Evolutionary conservation across 305 asterid genomes (phyloP), one percentile per base, ranked within the genome.

Genomic region (Fraxinus platypoda): DNA sequence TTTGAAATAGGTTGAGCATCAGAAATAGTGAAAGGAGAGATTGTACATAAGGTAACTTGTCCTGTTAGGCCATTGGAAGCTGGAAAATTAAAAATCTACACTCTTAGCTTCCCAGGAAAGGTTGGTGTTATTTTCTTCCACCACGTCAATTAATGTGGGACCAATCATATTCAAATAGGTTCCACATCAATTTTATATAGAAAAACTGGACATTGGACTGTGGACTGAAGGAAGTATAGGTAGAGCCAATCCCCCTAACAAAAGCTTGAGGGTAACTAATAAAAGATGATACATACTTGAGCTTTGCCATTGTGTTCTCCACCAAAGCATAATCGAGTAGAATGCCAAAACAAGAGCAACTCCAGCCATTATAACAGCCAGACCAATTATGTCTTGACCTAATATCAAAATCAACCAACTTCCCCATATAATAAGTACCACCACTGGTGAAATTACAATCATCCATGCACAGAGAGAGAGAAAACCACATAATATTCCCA

Each of bases 221-320:
- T 26, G 37, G 19, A 21, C 78, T 73, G 23, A 70, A 66, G 75
- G 31, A 8, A 78, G 71, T 19, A 74, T 64, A 31, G 75, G 78
- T 41, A 1, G n/a, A 31, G 23, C 81, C 66, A 28, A 49, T 15
- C 52, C 78, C 74, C 30, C 12, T 23, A 62, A 76, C 78, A 83
- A 81, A 73, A 81, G 64, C 66, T 78, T 41, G 77, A 71, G 78
- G 72, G 75, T 30, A 82, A 80, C 30, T 43, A 74, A n/a, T 15
- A 21, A 28, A 72, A 37, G 59, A 78, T 49, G 41, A 64, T 83
- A 88, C 99, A 64, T 92, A 97, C 99, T 97, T 88, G 99, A 97
- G 92, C 99, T 97, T 92, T 97, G 99, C 99, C 99, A 97, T 80
- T 94, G 99, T 74, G 99, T 97, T 89, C 99, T 94, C 99, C 98